Evolutionary conservation across 306 rosid genomes (phyloP).

Genomic region (Vigna mungo): DNA sequence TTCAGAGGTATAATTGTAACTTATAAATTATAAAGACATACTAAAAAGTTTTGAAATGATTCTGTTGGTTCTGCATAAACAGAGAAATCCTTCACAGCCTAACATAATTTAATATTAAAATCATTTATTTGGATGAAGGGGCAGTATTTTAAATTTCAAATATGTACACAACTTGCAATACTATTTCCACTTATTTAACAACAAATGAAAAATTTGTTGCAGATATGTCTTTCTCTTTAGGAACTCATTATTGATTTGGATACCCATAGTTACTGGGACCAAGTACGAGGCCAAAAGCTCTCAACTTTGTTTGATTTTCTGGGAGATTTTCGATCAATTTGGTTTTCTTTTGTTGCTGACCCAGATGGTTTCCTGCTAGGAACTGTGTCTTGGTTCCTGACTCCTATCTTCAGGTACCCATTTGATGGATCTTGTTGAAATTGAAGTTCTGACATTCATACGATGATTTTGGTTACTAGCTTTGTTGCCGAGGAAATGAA

Average conservation of each 20-base stretch:
- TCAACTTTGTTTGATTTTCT: slow-evolving; percentile 22
- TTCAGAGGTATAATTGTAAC: neutral
- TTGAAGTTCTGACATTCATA: slow-evolving; percentile 31
- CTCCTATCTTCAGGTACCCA: slow-evolving; percentile 63
- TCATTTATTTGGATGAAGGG: neutral
- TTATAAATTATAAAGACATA: too few species aligned
- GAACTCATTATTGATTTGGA: slow-evolving; percentile 30
- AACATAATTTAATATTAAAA: slow-evolving; percentile 2
- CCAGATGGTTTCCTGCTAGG: slow-evolving; percentile 56
- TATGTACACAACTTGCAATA: neutral
- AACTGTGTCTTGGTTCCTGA: slow-evolving; percentile 45
- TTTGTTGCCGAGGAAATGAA: slow-evolving; percentile 37
- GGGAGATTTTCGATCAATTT: slow-evolving; percentile 26
- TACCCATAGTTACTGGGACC: slow-evolving; percentile 23
- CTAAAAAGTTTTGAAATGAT: too few species aligned
- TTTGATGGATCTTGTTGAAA: slow-evolving; percentile 52
- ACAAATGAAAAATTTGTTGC: neutral
- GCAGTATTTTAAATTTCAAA: neutral
- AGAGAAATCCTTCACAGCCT: neutral
- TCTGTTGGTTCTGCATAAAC: neutral
- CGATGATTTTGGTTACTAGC: slow-evolving; percentile 15
- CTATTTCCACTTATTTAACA: neutral
- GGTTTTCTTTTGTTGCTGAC: slow-evolving; percentile 48
- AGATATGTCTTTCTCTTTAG: neutral
- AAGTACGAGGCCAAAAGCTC: slow-evolving; percentile 36